These are phyloP conservation scores for Phylloporus sp. DNA, from an alignment of 768 basidiomycete genomes.

Conservation along the genomic window DNA sequence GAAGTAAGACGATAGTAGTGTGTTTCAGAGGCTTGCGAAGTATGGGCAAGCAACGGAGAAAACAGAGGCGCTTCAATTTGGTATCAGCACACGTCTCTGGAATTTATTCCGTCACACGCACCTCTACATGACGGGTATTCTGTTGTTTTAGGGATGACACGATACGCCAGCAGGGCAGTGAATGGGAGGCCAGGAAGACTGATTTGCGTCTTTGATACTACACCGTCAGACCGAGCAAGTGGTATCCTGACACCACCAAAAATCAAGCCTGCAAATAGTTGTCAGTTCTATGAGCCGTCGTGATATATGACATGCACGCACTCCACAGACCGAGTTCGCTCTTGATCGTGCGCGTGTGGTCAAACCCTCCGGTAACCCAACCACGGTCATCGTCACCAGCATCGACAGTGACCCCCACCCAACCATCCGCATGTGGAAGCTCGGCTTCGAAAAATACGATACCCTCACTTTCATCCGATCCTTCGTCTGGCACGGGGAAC, in stretches of 20 bases:
- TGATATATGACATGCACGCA: constrained; percentile 26
- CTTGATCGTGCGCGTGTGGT: constrained; percentile 29
- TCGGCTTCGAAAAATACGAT: constrained; percentile 60
- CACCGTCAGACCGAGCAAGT: constrained; percentile 24
- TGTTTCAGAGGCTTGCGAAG: constrained; percentile 55
- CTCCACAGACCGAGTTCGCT: constrained; percentile 39
- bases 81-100: constrained; percentile 4
- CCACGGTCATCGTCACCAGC: constrained; percentile 48
- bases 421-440: constrained; percentile 31
- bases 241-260: constrained; percentile 34
- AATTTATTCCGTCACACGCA: constrained; percentile 5
- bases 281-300: constrained; percentile 7
- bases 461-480: constrained; percentile 72
- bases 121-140: constrained; percentile 27
- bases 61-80: constrained; percentile 46
- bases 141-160: constrained; percentile 36
- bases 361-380: constrained; percentile 60
- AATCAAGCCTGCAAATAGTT: constrained; percentile 37
- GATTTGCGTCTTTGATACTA: constrained; percentile 42
- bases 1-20: constrained; percentile 59
- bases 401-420: constrained; percentile 54
- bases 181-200: constrained; percentile 54
- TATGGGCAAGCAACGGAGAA: constrained; percentile 64
- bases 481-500: constrained; percentile 68
- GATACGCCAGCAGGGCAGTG: constrained; percentile 65